These are phyloP conservation scores for Blepharisma japonicum DNA, from an alignment of 73 alveolate species.

Conservation along the genomic window DNA sequence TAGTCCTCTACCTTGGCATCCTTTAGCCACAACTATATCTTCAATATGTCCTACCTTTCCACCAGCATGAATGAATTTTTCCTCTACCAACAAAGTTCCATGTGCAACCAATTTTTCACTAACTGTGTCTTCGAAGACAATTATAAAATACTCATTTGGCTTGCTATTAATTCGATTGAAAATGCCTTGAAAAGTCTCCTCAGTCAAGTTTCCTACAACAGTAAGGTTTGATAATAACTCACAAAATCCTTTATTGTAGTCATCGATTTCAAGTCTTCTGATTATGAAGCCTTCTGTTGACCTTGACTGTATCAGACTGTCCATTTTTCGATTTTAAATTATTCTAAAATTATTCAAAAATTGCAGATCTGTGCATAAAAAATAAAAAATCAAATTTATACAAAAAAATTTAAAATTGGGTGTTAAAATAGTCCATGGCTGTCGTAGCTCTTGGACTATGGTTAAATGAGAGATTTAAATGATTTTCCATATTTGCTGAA, in stretches of 20 bases:
- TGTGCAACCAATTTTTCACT: background rate
- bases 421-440: too few species aligned
- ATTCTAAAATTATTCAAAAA: too few species aligned
- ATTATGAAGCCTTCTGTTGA: background rate
- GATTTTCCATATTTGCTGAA: too few species aligned
- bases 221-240: background rate
- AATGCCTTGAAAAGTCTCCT: background rate
- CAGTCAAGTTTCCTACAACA: background rate
- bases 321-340: too few species aligned
- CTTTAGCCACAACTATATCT: background rate
- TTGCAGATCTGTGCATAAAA: too few species aligned
- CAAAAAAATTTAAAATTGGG: too few species aligned
- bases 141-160: background rate
- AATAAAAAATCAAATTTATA: too few species aligned
- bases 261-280: background rate
- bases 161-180: background rate
- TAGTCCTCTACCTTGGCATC: background rate
- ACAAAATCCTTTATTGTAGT: background rate
- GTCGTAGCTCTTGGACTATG: too few species aligned
- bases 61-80: background rate
- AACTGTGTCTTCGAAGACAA: background rate
- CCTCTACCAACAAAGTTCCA: background rate
- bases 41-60: constrained; percentile 12
- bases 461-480: too few species aligned
- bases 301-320: too few species aligned